These are phyloP conservation scores for Dichotomocladium elegans DNA, from an alignment of 371 early-diverging fungal species.

Conservation along the genomic window DNA sequence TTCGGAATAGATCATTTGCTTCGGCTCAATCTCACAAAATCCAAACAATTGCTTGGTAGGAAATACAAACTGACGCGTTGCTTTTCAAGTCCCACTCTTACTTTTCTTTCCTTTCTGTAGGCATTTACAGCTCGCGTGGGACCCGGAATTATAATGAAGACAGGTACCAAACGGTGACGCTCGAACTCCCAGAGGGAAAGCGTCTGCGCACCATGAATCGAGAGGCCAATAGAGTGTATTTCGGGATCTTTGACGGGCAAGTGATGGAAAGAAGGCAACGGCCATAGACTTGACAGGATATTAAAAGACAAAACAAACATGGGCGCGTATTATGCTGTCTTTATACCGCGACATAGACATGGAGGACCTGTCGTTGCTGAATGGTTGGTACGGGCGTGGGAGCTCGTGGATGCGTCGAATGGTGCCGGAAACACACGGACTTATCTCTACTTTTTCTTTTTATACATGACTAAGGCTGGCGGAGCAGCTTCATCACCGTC, in stretches of 20 bases:
- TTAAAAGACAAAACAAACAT: neutral
- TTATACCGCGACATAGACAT: constrained; percentile 25
- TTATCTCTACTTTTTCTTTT: too few relatives aligned
- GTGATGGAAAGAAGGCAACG: neutral
- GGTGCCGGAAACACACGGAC: neutral
- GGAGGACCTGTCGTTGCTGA: constrained; percentile 43
- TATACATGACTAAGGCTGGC: constrained; percentile 25
- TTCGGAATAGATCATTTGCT: constrained; percentile 14
- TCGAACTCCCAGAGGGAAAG: constrained; percentile 23
- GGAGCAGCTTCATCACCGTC: constrained; percentile 33
- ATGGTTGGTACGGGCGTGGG: constrained; percentile 21
- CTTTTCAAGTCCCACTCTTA: neutral
- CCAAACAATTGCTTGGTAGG: constrained; percentile 17
- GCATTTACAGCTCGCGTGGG: constrained; percentile 38
- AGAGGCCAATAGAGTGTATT: constrained; percentile 37
- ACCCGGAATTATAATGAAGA: constrained; percentile 48
- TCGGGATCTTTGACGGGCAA: constrained; percentile 58
- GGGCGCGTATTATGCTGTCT: too few relatives aligned
- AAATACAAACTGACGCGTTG: too few relatives aligned
- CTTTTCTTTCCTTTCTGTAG: neutral
- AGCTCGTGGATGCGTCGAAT: neutral
- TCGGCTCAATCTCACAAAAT: constrained; percentile 16
- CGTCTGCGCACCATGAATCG: constrained; percentile 19
- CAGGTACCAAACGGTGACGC: constrained; percentile 26
- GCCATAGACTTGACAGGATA: neutral